Evolutionary conservation across 1,139 yeast genomes (phyloP), one percentile per base, ranked within the genome.

Genomic region (Pichia sp.): DNA sequence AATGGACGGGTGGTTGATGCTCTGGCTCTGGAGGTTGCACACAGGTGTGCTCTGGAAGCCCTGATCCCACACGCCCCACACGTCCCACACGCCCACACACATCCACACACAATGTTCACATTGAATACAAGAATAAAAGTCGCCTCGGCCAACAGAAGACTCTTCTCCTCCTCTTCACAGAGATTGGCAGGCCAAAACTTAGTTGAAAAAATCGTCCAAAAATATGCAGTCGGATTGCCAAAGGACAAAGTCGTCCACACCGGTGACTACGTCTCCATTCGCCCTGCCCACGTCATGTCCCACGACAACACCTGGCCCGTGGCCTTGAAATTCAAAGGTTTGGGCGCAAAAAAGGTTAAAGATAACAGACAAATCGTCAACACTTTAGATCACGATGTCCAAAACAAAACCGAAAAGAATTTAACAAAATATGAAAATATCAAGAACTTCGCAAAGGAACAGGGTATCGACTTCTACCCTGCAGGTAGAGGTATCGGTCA

Each of bases 301-400:
- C 99, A 93, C 67, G 99, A 93, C 67, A 93, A 93, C 68, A 85
- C 97, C 44, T 93, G 99, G 99, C 99, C 99, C 0, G 97, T 93
- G 24, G 99, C 99, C 1, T 76, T 93, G 61, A 93, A 93, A 70
- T 93, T 94, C 69, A 89, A 82, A 84, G 96, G 96, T 7, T 75
- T 93, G 34, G 99, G 99, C 1, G 98, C 97, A 38, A 79, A 81
- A 20, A 73, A 79, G 53, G 87, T 93, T 53, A 80, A 85, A 59
- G 86, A 93, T 62, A 85, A 86, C 62, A 75, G 88, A 51, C 99
- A 93, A 70, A 88, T 93, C 33, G 98, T 93, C 42, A 86, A 90
- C 75, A 93, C 99, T 3, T 76, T 93, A 63, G 99, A 93, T 69
- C 99, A 93, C 67, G 99, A 94, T 63, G 98, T 93, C 45, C 99